These are phyloP conservation scores for Herpotrichia juniperi DNA, from an alignment of 2,329 filamentous ascomycete species.

Conservation along the genomic window DNA sequence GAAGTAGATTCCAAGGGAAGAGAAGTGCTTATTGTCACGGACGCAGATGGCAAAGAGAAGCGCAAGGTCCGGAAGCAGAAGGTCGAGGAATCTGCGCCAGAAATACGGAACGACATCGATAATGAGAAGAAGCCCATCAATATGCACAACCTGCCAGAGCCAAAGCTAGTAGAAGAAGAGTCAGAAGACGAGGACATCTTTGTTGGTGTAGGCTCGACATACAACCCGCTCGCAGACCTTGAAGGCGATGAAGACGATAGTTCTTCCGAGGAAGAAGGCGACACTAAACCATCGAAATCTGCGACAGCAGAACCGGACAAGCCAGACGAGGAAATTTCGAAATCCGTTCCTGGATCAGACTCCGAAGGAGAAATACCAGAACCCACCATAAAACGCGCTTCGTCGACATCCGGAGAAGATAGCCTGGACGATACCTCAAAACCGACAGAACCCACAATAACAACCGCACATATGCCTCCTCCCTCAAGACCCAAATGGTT, in stretches of 20 bases:
- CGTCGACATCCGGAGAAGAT: not conserved
- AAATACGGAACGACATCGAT: conserved; percentile 52
- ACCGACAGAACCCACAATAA: not conserved
- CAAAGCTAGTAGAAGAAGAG: conserved; percentile 20
- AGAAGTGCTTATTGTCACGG: conserved; percentile 65
- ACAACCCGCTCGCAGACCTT: conserved; percentile 63
- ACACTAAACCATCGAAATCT: conserved; percentile 8
- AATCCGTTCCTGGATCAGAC: conserved; percentile 4
- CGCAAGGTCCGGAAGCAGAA: conserved; percentile 63
- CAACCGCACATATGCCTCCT: conserved; percentile 11
- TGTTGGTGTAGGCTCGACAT: conserved; percentile 63
- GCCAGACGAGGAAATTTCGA: conserved; percentile 7
- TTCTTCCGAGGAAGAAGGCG: conserved; percentile 48
- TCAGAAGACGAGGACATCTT: conserved; percentile 67
- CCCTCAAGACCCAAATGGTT: conserved; percentile 46
- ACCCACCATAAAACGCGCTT: not conserved
- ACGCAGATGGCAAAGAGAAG: conserved; percentile 66
- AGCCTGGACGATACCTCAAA: conserved; percentile 1
- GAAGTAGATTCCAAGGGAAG: conserved; percentile 62
- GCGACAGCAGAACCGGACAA: conserved; percentile 3
- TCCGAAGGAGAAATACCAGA: conserved; percentile 10
- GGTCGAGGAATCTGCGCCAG: conserved; percentile 38
- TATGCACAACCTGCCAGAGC: conserved; percentile 26
- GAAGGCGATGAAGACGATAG: conserved; percentile 52
- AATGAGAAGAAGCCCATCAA: conserved; percentile 53